Evolutionary conservation across 345 rosid species (phyloP), one percentile per base, ranked within the genome.

Genomic region (Pistacia vera): DNA sequence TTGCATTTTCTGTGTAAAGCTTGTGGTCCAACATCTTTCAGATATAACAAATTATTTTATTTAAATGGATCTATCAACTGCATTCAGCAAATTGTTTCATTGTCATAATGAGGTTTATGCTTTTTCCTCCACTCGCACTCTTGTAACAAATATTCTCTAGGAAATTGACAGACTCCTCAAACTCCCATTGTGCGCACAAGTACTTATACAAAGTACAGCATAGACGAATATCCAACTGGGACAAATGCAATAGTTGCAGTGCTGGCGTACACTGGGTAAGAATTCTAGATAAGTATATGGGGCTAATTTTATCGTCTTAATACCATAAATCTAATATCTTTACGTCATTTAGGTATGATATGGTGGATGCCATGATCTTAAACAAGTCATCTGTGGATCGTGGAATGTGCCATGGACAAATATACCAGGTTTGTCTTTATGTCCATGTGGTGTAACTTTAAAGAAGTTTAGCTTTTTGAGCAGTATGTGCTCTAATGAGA

Each of bases 301-400:
- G 8, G 41, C 11, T 66, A 52, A 18, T 35, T 55, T 48, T 61
- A 13, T 65, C 16, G 30, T 60, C 17, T 36, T 13, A 46, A 18
- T 36, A 55, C 59, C 25, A 38, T 54, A 36, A 64, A 49, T 52
- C 30, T 44, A 73, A 66, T 72, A 62, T 46, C 36, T 72, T 58
- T 63, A n/a, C 66, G n/a, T 82, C 60, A 25, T 72, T 65, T 71
- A 96, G 98, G 70, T 96, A 90, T 81, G 99, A 96, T 82, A 96
- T 96, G 99, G 99, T 93, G 89, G 99, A 96, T 85, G 97, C 99
- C 5, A 96, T 96, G 99, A 96, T 96, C 82, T 75, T 96, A 73
- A 96, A 96, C 73, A 96, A 96, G 82, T 93, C 99, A 75, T 86
- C 99, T 13, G 97, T 90, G 65, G 99, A 96, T 56, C 92, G 95